phyloP scores from a whole-genome alignment of 2,329 filamentous ascomycete species.

The Scorias spongiosa region DNA sequence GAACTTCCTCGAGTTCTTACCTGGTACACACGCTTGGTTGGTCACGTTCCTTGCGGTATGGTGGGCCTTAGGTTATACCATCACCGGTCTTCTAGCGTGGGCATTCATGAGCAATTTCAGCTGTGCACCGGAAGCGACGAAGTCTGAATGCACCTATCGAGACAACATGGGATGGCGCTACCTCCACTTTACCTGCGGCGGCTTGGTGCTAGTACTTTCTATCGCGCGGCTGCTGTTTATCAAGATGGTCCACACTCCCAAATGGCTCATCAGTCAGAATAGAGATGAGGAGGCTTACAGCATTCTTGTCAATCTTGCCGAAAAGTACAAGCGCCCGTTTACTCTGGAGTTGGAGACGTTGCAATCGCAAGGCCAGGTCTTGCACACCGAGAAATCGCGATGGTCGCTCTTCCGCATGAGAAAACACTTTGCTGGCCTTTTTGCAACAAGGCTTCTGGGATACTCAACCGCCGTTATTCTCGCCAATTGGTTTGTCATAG shows the following conservation, averaged over 20 bases:
- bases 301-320: slow-evolving; percentile 8
- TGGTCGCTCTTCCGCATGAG: slow-evolving; percentile 10
- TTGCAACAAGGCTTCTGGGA: slow-evolving; percentile 9
- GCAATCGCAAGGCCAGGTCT: slow-evolving; percentile 8
- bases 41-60: slow-evolving; percentile 14
- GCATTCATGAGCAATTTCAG: slow-evolving; percentile 29
- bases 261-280: slow-evolving; percentile 13
- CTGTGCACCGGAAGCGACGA: slow-evolving; percentile 2
- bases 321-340: slow-evolving; percentile 8
- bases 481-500: slow-evolving; percentile 12
- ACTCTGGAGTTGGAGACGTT: slow-evolving; percentile 8
- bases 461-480: slow-evolving; percentile 12
- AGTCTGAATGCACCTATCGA: slow-evolving; percentile 3
- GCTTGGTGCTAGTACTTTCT: slow-evolving; percentile 9
- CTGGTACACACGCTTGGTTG: slow-evolving; percentile 8
- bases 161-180: slow-evolving; percentile 16
- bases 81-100: slow-evolving; percentile 22
- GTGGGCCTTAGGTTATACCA: slow-evolving; percentile 12
- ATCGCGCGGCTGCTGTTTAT: slow-evolving; percentile 9
- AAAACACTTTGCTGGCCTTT: slow-evolving; percentile 12
- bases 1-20: slow-evolving; percentile 15
- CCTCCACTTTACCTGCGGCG: slow-evolving; percentile 11
- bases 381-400: slow-evolving; percentile 12
- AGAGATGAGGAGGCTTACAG: slow-evolving; percentile 10
- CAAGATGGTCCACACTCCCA: slow-evolving; percentile 12